Base-by-base conservation (phyloP, 2,329 filamentous ascomycete species). In the Colletotrichum trifolii region DNA sequence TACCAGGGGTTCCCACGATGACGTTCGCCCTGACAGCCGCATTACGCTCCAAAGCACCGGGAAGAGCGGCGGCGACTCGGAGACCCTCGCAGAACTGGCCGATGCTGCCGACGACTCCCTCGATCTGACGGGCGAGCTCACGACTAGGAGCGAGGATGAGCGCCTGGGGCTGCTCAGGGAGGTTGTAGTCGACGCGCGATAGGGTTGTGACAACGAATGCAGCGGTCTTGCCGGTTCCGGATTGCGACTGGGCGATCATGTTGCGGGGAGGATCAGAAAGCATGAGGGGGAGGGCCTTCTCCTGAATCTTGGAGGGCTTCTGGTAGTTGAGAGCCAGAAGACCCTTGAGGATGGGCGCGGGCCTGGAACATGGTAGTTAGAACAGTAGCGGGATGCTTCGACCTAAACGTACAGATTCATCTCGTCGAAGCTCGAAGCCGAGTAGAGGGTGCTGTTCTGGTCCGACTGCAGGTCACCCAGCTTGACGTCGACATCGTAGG, bases 221-320 rank as follows among this genome's bases (percentile, higher is more conserved):
- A 17, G 94, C 96, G 0, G 96, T 99, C 84, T 99, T 99, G 74
- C 96, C 96, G 17, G 96, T 99, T 71, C 96, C 96, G 2, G 96
- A 99, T 78, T 99, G 96, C n/a, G 96, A 99, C 80, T 99, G 96
- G 4, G 94, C 96, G 74, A 99, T 95, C 86, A 99, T 91, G 79
- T 98, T 98, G 69, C 86, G 85, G 1, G 95, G 91, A n/a, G 96
- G 95, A 74, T 97, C 84, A 71, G 87, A 82, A 68, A 99, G 87
- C 74, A 99, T 91, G 60, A 99, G 85, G 35, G 96, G 96, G 15
- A 99, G 86, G 1, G 96, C 96, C 71, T 91, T 93, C 78, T 97
- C 96, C 82, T 99, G 96, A 70, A 99, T 97, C 82, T 99, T 99
- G 61, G 96, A 98, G 0, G 96, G 96, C 79, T 96, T 97, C 73